Evolutionary conservation across 129 eudicot genomes (phyloP).

Genomic region (Lactuca sativa): DNA sequence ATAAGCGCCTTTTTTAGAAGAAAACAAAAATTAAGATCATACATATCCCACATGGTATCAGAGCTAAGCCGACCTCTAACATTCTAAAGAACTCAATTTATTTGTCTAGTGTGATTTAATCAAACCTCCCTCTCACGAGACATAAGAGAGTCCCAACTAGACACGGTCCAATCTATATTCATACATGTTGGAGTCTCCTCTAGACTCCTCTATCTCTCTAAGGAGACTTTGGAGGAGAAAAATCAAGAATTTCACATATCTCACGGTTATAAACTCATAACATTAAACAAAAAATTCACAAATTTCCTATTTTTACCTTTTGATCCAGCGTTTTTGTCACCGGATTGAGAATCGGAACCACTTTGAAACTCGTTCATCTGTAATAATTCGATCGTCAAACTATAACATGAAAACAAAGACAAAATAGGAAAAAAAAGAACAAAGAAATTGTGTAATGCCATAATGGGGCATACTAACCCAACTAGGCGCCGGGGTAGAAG

Average conservation of each 20-base stretch:
- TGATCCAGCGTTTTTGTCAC: slow-evolving; percentile 22
- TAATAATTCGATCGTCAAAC: neutral
- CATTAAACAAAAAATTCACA: neutral
- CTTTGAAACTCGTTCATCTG: slow-evolving; percentile 38
- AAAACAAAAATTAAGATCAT: neutral
- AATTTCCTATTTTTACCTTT: slow-evolving; percentile 13
- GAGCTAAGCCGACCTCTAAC: neutral
- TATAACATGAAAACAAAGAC: neutral
- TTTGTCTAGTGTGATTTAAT: neutral
- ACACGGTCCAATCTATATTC: neutral
- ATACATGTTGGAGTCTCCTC: neutral
- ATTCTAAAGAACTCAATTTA: neutral
- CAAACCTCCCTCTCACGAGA: neutral
- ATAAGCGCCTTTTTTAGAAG: neutral
- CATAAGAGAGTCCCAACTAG: neutral
- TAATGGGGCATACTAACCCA: slow-evolving; percentile 55
- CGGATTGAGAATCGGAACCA: slow-evolving; percentile 34
- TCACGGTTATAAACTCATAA: neutral
- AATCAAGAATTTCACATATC: neutral
- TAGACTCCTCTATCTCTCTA: neutral
- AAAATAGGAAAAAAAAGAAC: neutral
- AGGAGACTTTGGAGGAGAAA: neutral
- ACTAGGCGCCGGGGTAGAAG: slow-evolving; percentile 48
- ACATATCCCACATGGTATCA: neutral
- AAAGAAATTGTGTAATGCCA: neutral